Evolutionary conservation across 164 flowering plant species (phyloP).

Genomic region (Tetrastigma voinierianum): DNA sequence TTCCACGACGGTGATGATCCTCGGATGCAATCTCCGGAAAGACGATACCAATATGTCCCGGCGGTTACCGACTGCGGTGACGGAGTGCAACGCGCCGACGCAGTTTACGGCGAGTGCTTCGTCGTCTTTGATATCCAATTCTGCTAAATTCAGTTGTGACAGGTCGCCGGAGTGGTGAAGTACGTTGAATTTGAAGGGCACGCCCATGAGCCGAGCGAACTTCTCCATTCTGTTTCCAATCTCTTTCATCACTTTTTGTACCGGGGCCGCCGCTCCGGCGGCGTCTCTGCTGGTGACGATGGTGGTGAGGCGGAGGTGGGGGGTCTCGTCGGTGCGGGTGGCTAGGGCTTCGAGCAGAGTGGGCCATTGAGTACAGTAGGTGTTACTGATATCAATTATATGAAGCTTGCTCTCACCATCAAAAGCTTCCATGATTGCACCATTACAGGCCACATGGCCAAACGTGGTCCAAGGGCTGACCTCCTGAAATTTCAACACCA

Average conservation of each 20-base stretch:
- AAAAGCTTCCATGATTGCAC: constrained; percentile 84
- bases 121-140: constrained; percentile 57
- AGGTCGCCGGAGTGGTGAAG: constrained; percentile 66
- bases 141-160: constrained; percentile 49
- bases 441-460: constrained; percentile 93
- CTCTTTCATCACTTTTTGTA: constrained; percentile 75
- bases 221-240: constrained; percentile 83
- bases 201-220: constrained; percentile 96
- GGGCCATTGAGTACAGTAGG: constrained; percentile 99
- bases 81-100: constrained; percentile 59
- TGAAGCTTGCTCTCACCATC: constrained; percentile 80
- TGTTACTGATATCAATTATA: constrained; percentile 79
- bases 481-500: constrained; percentile 82
- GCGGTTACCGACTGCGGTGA: constrained; percentile 26
- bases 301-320: constrained; percentile 73
- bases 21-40: constrained; percentile 57
- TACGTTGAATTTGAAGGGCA: constrained; percentile 75
- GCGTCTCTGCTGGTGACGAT: constrained; percentile 34
- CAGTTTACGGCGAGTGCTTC: constrained; percentile 84
- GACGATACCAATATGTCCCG: constrained; percentile 50
- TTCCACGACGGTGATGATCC: constrained; percentile 80
- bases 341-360: constrained; percentile 91
- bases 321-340: constrained; percentile 84
- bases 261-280: constrained; percentile 26
- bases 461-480: constrained; percentile 97